Base-by-base conservation (phyloP, 2,329 filamentous ascomycete genomes). In the Helotiales sp. region DNA sequence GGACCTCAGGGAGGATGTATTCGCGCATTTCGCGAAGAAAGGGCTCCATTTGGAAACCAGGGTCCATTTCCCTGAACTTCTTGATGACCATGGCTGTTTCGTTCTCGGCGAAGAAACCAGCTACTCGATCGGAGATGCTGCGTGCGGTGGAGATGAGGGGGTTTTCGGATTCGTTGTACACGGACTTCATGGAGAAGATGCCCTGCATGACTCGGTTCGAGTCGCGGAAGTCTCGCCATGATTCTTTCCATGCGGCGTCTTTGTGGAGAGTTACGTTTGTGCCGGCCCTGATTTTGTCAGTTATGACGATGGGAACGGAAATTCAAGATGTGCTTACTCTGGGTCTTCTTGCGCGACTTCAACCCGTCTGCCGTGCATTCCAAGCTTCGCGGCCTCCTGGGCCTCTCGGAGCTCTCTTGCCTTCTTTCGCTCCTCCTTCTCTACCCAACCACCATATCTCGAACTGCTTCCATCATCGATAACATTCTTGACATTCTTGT, bases 71-170 rank as follows among this genome's bases (percentile, higher is more conserved):
- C 55, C 95, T 90, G 85, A 99, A 97, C 80, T 95, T 97, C 84
- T 97, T 98, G 83, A 98, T 97, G 40, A 99, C 96, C 86, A 91
- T 91, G 32, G 96, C 96, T 0, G 93, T 97, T 83, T 99, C 96
- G 79, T 98, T 99, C 80, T 99, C 96, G 69, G 96, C 96, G 73
- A 99, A 99, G 83, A 97, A 99, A 30, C 96, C 93, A 55, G 92
- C 93, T 45, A 99, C 89, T 66, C 91, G 89, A 79, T 99, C 96
- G 34, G 94, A 95, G 74, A 99, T 97, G 79, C 93, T 93, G 77
- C 96, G 91, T 1, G 77, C 96, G 0, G 95, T 98, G 55, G 90
- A 92, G 71, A 99, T 93, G 50, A 99, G 85, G 6, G 96, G 95
- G 79, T 99, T 99, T 78, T 99, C 96, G 11, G 96, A 98, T 81